Base-by-base conservation (phyloP, 2,329 filamentous ascomycete species). In the Monilinia laxa region DNA sequence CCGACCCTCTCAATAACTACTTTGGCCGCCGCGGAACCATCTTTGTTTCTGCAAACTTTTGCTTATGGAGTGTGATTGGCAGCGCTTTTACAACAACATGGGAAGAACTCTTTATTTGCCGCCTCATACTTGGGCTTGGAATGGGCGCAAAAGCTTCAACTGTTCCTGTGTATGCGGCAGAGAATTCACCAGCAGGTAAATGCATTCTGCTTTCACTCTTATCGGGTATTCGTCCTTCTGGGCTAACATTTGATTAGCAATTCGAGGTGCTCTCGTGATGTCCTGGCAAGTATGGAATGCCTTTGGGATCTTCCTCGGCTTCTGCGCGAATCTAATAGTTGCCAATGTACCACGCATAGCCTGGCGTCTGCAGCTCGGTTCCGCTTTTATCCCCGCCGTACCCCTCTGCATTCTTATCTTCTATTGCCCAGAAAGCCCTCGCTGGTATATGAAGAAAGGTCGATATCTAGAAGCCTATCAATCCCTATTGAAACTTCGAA, bases 241-340 rank as follows among this genome's bases (percentile, higher is more conserved):
- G 23, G 42, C 57, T 59, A 23, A 59, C 18, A 4, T 11, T 11
- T 16, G 25, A n/a, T 16, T 35, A 65, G 55, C 31, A 18, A 60
- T 87, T 68, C 80, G 84, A 60, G 84, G 84, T 66, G 83, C 80
- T 20, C 74, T 86, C 47, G 84, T 85, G 58, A 85, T 86, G 82
- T 79, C 75, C 42, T 85, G 82, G 73, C 78, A 79, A 68, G 75
- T 79, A 64, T 83, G 81, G 80, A 83, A 81, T 35, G 83, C 86
- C 68, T 78, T 90, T 79, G 85, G 85, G 51, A 89, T 90, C 71
- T 87, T 90, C 75, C 78, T 90, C n/a, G 89, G 88, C 12, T 87
- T 84, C 65, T 84, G 81, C 67, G 87, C 87, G 69, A 90, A 90
- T 71, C 80, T 90, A 38, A 85, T 82, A 11, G 85, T 90, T 53